Evolutionary conservation across 768 basidiomycete species (phyloP), one percentile per base, ranked within the genome.

Genomic region (Mycena epipterygia): DNA sequence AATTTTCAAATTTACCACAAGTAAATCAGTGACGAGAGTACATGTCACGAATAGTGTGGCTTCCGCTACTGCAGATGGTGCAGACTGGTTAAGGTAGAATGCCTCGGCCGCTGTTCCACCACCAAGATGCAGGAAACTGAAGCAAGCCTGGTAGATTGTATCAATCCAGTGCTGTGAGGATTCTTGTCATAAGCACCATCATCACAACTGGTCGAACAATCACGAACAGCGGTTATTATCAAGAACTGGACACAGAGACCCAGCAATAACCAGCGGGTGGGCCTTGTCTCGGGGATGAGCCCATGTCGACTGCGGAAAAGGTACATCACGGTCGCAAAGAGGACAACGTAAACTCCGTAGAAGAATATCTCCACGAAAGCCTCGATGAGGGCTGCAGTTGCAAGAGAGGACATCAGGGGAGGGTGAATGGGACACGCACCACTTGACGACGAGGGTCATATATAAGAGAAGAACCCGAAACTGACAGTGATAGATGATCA

Each of bases 221-320:
- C 11, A 55, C 52, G 27, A 30, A 64, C 63, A 13, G 48, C 53
- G 44, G 52, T 30, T 25, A 64, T 30, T 0, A 21, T 17, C 1
- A 67, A n/a, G 19, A 67, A 67, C 44, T 67, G 65, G 32, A 32
- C 9, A 2, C 58, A 13, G 13, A 67, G 65, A 7, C 65, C 55
- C 2, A 33, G n/a, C 7, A 58, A 32, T 29, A 67, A 33, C 42
- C 42, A 25, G 11, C 8, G 12, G 3, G 42, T n/a, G 7, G 65
- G 65, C 19, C 29, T 25, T 25, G 39, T 51, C 23, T 3, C 41
- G 9, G 21, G 19, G 2, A 14, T 21, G n/a, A 14, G 7, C 5
- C 33, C 32, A n/a, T 14, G 30, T 3, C 64, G 65, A n/a, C 65
- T 58, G 25, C 42, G 65, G 33, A 67, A 67, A 2, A 68, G 59